A percentile compares a stretch with the other conserved stretches of the same genome.
Evolutionary conservation across 176 grass and related monocot genomes (phyloP).

Genomic region (Triticum turgidum): DNA sequence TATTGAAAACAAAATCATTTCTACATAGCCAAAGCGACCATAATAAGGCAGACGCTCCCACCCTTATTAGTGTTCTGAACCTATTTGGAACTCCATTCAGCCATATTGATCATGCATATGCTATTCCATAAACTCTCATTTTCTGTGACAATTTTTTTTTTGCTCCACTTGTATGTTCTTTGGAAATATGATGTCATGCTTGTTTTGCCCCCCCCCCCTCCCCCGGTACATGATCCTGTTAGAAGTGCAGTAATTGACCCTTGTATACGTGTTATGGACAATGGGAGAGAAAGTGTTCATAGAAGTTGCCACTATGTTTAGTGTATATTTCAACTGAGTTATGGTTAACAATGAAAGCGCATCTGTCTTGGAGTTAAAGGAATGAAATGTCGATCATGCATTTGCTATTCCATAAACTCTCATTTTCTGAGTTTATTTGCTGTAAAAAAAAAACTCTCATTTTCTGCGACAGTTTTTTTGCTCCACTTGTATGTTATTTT

Average conservation of each 20-base stretch:
- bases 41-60: no score
- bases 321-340: no score
- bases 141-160: conserved; percentile 7
- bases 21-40: no score
- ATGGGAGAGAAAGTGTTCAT: conserved; percentile 85
- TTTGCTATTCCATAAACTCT: not conserved
- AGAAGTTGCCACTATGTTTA: conserved; percentile 38
- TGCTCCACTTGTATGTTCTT: conserved; percentile 5
- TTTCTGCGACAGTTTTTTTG: conserved; percentile 15
- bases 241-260: conserved; percentile 84
- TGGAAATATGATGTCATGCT: conserved; percentile 15
- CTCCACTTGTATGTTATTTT: conserved; percentile 17
- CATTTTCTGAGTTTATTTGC: no score
- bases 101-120: not conserved
- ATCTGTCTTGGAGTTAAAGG: not conserved
- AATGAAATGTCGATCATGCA: not conserved
- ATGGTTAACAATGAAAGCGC: not conserved
- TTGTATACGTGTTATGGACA: conserved; percentile 79
- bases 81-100: no score
- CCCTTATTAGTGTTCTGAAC: no score
- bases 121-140: conserved; percentile 2
- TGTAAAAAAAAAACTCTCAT: not conserved
- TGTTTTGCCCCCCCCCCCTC: conserved; percentile 12
- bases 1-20: no score
- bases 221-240: conserved; percentile 63